A percentile compares a stretch with the other conserved stretches of the same genome.
Conservation (phyloP, 1,284 basidiomycete genomes). For the Bondarzewia mesenterica region DNA sequence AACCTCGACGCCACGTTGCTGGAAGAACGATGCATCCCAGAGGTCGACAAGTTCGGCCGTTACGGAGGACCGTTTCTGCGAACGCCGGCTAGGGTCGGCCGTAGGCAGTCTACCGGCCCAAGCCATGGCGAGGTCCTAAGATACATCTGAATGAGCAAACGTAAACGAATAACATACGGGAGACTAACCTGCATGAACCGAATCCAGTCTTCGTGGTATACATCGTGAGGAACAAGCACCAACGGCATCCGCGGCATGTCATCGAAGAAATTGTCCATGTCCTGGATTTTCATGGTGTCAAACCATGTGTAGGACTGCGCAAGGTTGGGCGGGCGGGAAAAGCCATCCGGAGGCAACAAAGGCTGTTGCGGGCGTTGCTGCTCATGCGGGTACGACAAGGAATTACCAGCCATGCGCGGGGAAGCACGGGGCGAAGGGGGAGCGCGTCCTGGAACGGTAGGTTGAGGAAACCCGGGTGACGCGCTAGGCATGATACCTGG, state of each 20-base stretch:
- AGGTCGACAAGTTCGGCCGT: slow-evolving; percentile 64
- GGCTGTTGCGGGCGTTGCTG: slow-evolving; percentile 31
- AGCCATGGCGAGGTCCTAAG: slow-evolving; percentile 58
- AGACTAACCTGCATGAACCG: slow-evolving; percentile 58
- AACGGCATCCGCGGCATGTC: slow-evolving; percentile 61
- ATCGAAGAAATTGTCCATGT: slow-evolving; percentile 65
- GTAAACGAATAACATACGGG: not conserved
- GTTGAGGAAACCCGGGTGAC: slow-evolving; percentile 5
- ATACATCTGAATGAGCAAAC: slow-evolving; percentile 5
- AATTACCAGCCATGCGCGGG: slow-evolving; percentile 7
- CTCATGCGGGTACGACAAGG: slow-evolving; percentile 17
- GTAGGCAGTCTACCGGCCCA: slow-evolving; percentile 69
- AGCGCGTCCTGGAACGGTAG: slow-evolving; percentile 5
- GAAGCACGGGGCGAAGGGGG: slow-evolving; percentile 10
- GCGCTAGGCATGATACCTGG: slow-evolving; percentile 17
- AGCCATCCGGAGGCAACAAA: slow-evolving; percentile 58
- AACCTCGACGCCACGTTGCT: slow-evolving; percentile 60
- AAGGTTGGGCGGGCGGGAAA: slow-evolving; percentile 59
- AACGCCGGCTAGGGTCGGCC: slow-evolving; percentile 35
- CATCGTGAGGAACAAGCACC: slow-evolving; percentile 68
- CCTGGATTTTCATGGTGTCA: slow-evolving; percentile 57
- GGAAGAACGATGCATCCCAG: slow-evolving; percentile 72
- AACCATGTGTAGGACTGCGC: slow-evolving; percentile 63
- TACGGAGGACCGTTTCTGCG: slow-evolving; percentile 45
- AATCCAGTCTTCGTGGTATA: slow-evolving; percentile 69